A percentile compares a stretch with the other conserved stretches of the same genome.
phyloP scores from a whole-genome alignment of 177 flowering plant species.

The Vitis hybrid region DNA sequence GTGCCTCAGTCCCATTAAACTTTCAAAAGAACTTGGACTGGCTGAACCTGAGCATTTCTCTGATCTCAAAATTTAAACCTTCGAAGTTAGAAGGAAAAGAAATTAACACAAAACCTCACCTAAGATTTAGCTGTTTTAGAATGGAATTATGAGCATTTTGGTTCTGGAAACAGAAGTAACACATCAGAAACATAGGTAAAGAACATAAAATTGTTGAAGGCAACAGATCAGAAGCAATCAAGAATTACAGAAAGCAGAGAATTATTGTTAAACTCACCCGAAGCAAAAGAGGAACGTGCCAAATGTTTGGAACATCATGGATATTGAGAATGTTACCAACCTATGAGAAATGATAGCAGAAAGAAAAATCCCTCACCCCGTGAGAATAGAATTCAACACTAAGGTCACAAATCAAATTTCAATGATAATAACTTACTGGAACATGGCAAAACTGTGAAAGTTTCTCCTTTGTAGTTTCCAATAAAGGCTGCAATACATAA shows the following conservation, averaged over 20 bases:
- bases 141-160: slow-evolving; percentile 91
- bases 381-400: background rate
- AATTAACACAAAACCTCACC: slow-evolving; percentile 39
- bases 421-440: slow-evolving; percentile 52
- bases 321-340: slow-evolving; percentile 81
- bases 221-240: background rate
- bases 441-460: slow-evolving; percentile 98
- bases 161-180: slow-evolving; percentile 46
- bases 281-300: slow-evolving; percentile 94
- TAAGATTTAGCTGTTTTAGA: slow-evolving; percentile 62
- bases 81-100: background rate
- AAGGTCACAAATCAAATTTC: slow-evolving; percentile 12
- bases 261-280: slow-evolving; percentile 46
- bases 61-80: background rate
- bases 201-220: slow-evolving; percentile 5
- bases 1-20: background rate
- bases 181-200: slow-evolving; percentile 15
- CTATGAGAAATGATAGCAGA: slow-evolving; percentile 35
- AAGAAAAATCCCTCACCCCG: background rate
- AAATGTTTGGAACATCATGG: slow-evolving; percentile 96
- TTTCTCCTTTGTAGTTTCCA: slow-evolving; percentile 80
- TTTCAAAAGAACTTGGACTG: background rate
- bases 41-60: background rate
- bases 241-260: slow-evolving; percentile 2
- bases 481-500: slow-evolving; percentile 70